phyloP scores from a whole-genome alignment of 75 land plant genomes.

The Picea glauca region DNA sequence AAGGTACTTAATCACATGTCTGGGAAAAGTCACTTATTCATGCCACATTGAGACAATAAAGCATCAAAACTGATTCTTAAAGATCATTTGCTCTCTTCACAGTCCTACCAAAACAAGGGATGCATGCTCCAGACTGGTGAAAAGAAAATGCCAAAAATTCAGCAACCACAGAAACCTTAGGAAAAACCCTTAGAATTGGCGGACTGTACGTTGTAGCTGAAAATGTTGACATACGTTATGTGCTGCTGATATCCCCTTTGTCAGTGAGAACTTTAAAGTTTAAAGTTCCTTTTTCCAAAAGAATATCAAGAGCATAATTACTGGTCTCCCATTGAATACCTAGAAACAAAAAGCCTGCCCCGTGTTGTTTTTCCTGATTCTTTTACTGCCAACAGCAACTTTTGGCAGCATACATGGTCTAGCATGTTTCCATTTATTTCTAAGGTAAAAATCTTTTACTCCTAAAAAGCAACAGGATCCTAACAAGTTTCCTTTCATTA shows the following conservation, averaged over 20 bases:
- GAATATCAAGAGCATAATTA: not conserved
- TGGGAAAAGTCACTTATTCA: not conserved
- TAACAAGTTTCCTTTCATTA: not conserved
- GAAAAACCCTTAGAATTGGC: not conserved
- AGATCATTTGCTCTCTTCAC: not conserved
- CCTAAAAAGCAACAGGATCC: not conserved
- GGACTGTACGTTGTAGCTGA: not conserved
- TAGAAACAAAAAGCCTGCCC: no score
- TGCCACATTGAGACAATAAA: not conserved
- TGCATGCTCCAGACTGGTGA: not conserved
- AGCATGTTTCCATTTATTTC: not conserved
- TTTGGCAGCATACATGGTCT: not conserved
- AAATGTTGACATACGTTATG: not conserved
- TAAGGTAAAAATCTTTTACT: not conserved
- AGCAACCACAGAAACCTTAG: not conserved
- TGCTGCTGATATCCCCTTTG: not conserved
- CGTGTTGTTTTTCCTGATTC: not conserved
- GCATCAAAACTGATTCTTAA: not conserved
- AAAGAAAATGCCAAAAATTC: not conserved
- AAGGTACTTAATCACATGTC: no score
- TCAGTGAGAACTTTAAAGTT: not conserved
- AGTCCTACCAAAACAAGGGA: not conserved
- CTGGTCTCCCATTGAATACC: not conserved
- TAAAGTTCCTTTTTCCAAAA: not conserved
- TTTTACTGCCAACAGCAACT: not conserved